These are phyloP conservation scores for Cercophora sp. DNA, from an alignment of 495 filamentous ascomycete species.

Conservation along the genomic window DNA sequence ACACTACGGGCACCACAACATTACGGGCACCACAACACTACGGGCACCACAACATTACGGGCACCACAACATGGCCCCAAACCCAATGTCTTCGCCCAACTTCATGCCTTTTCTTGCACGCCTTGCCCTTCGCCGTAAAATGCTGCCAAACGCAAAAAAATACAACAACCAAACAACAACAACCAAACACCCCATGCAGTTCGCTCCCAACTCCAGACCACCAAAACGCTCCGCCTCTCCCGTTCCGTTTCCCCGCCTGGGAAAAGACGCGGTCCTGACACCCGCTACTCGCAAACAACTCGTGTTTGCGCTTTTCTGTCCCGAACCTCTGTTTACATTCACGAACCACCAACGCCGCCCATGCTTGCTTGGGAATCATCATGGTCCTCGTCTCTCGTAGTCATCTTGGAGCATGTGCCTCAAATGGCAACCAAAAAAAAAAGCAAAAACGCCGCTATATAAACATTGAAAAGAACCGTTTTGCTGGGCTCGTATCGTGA, in stretches of 20 bases:
- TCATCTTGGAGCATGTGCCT: neutral
- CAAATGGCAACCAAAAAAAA: constrained; percentile 7
- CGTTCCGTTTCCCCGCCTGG: neutral
- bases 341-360: constrained; percentile 18
- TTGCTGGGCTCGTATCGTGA: constrained; percentile 15
- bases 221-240: neutral
- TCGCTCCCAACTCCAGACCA: neutral
- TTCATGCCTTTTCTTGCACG: too few species aligned
- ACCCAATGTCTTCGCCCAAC: too few species aligned
- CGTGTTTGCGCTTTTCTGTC: neutral
- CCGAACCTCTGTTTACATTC: neutral
- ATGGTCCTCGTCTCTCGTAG: constrained; percentile 23
- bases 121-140: neutral
- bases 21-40: too few species aligned
- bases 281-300: neutral
- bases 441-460: constrained; percentile 15
- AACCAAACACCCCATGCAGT: neutral
- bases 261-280: constrained; percentile 4
- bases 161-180: neutral
- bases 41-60: too few species aligned
- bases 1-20: too few species aligned
- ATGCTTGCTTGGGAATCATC: constrained; percentile 20
- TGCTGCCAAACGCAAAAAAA: neutral
- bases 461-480: constrained; percentile 7
- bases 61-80: too few species aligned